Conservation (phyloP, 495 filamentous ascomycete species). For the Aspergillus ostianus region DNA sequence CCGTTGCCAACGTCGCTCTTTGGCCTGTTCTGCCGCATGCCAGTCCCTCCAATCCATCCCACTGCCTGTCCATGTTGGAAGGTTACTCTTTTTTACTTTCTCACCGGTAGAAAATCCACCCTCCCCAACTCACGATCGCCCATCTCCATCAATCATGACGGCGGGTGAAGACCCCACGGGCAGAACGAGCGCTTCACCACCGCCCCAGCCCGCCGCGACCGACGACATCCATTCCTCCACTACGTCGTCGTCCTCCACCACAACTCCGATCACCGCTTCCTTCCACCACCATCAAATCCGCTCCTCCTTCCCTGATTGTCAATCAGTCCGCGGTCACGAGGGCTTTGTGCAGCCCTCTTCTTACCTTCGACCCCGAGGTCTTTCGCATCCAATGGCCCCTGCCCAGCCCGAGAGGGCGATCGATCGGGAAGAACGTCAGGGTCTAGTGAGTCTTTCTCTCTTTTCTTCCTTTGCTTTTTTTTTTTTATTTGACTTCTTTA, state of each 20-base stretch:
- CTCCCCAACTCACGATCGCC: neutral
- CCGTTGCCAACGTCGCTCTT: neutral
- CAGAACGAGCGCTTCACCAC: slow-evolving; percentile 23
- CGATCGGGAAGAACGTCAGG: slow-evolving; percentile 89
- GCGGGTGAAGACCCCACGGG: slow-evolving; percentile 23
- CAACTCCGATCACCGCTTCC: slow-evolving; percentile 6
- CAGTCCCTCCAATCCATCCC: too few species aligned
- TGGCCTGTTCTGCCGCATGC: too few species aligned
- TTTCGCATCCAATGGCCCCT: slow-evolving; percentile 52
- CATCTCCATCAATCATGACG: slow-evolving; percentile 8
- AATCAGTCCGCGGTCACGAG: slow-evolving; percentile 42
- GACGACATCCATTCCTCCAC: slow-evolving; percentile 11
- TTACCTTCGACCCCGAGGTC: slow-evolving; percentile 69
- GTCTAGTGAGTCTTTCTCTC: slow-evolving; percentile 66
- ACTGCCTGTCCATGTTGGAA: too few species aligned
- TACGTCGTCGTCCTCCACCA: slow-evolving; percentile 8
- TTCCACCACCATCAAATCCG: slow-evolving; percentile 7
- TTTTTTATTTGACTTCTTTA: too few species aligned
- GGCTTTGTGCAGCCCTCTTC: slow-evolving; percentile 77
- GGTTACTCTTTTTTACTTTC: neutral
- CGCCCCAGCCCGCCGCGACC: slow-evolving; percentile 17
- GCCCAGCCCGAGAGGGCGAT: slow-evolving; percentile 66
- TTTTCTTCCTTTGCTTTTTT: slow-evolving; percentile 8
- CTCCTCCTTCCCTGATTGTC: slow-evolving; percentile 11
- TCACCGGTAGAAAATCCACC: neutral